Evolutionary conservation across 371 early-diverging fungal species (phyloP), one percentile per base, ranked within the genome.

Genomic region (Mortierella sp.): DNA sequence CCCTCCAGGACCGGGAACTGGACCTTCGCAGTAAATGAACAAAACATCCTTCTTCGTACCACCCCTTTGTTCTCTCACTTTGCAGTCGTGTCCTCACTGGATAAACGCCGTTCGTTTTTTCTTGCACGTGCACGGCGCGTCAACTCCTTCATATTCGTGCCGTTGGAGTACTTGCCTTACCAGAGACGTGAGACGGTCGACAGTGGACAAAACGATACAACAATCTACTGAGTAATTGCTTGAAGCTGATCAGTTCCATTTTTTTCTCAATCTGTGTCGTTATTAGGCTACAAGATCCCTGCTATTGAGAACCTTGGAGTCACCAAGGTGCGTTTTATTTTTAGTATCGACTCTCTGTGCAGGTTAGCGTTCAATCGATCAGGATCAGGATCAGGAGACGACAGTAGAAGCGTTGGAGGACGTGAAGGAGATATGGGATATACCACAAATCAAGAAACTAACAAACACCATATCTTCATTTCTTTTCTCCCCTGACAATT

Each of bases 231-330:
- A 63, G 14, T 46, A 29, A 29, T 12, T 3, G 29, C 63, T 75
- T 75, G 8, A 41, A 7, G 21, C 81, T 63, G 58, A 76, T 84
- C 49, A 44, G 70, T 72, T 16, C 72, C 21, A 21, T 60, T 63
- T 75, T 38, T 12, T 44, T 49, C 44, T 44, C 10, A n/a, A 27
- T 35, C 63, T 73, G 65, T 41, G 29, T 43, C 27, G 48, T 77
- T 38, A 68, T 18, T 87, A 97, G 97, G 94, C 79, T 92, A 95
- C 76, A 96, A 96, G 83, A 96, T 98, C 65, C 93, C 97, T 72
- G 90, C 91, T 77, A 96, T 99, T 75, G 99, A 99, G 88, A 98
- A 99, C 88, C 90, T 99, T 38, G 97, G 97, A 73, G 96, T 95
- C 14, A 95, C 98, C 21, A 97, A 95, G 91, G 96, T 96, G 91